These are phyloP conservation scores for Canavalia ensiformis DNA, from an alignment of 306 rosid genomes.

Conservation along the genomic window DNA sequence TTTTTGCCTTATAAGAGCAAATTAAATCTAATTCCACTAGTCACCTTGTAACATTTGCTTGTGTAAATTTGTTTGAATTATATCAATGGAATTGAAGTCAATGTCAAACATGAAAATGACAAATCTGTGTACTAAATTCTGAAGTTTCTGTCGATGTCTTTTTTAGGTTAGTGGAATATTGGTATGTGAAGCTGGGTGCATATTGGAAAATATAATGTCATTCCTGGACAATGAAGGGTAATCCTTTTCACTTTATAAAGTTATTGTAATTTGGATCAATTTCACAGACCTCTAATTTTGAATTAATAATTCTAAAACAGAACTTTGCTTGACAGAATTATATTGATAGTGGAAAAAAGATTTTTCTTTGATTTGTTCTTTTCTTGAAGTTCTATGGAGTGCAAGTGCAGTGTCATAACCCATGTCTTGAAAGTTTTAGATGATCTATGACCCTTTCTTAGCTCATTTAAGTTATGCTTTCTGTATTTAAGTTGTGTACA, in stretches of 20 bases:
- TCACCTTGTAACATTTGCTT: slow-evolving; percentile 17
- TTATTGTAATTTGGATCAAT: slow-evolving; percentile 23
- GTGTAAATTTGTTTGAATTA: slow-evolving; percentile 30
- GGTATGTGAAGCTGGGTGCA: slow-evolving; percentile 98
- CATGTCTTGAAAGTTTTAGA: slow-evolving; percentile 43
- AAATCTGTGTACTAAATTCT: slow-evolving; percentile 37
- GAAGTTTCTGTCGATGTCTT: slow-evolving; percentile 44
- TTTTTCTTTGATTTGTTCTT: slow-evolving; percentile 23
- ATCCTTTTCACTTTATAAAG: slow-evolving; percentile 50
- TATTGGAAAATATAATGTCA: slow-evolving; percentile 85
- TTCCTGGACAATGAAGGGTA: slow-evolving; percentile 92
- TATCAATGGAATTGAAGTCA: slow-evolving; percentile 21
- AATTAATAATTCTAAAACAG: slow-evolving; percentile 20
- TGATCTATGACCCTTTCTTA: slow-evolving; percentile 28
- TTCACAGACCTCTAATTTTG: slow-evolving; percentile 21
- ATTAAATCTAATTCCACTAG: slow-evolving; percentile 2
- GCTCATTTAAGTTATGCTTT: slow-evolving; percentile 39
- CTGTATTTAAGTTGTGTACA: slow-evolving; percentile 56
- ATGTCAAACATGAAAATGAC: slow-evolving; percentile 20
- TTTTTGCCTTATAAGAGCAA: neutral
- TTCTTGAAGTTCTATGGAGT: slow-evolving; percentile 22
- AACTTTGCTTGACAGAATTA: slow-evolving; percentile 29
- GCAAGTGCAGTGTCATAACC: slow-evolving; percentile 23
- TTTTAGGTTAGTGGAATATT: slow-evolving; percentile 95
- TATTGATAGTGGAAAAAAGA: neutral